A percentile compares a stretch with the other conserved stretches of the same genome.
Conservation (phyloP, 148 eudicot species). For the Cornus florida region DNA sequence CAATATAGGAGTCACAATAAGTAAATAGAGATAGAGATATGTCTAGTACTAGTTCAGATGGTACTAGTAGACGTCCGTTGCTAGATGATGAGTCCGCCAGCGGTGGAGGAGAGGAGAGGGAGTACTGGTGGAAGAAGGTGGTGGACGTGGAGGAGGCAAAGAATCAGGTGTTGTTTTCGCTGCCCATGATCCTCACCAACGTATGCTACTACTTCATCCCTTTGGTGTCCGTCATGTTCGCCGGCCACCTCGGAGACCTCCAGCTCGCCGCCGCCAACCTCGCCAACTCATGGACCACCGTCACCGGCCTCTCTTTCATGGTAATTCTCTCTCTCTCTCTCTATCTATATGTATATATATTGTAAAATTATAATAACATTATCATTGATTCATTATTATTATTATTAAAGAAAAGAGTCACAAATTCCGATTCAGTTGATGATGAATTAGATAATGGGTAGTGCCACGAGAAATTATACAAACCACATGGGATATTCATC, state of each 20-base stretch:
- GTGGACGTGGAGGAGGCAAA: constrained; percentile 62
- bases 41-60: too few relatives aligned
- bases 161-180: constrained; percentile 46
- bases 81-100: not conserved
- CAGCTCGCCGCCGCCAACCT: constrained; percentile 75
- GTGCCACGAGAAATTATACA: too few relatives aligned
- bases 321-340: constrained; percentile 17
- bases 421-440: too few relatives aligned
- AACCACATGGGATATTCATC: too few relatives aligned
- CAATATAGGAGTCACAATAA: too few relatives aligned
- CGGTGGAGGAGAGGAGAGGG: constrained; percentile 7
- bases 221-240: constrained; percentile 78
- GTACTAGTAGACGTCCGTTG: too few relatives aligned
- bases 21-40: too few relatives aligned
- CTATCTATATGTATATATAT: too few relatives aligned
- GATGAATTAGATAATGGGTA: too few relatives aligned
- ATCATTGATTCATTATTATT: too few relatives aligned
- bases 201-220: constrained; percentile 62
- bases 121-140: constrained; percentile 20
- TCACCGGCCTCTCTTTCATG: constrained; percentile 77
- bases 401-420: too few relatives aligned
- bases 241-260: constrained; percentile 82
- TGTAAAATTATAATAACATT: too few relatives aligned
- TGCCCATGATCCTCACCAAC: constrained; percentile 81
- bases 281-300: constrained; percentile 87